A percentile compares a stretch with the other conserved stretches of the same genome.
Evolutionary conservation across 2,329 filamentous ascomycete species (phyloP).

Genomic region (Capronia coronata): DNA sequence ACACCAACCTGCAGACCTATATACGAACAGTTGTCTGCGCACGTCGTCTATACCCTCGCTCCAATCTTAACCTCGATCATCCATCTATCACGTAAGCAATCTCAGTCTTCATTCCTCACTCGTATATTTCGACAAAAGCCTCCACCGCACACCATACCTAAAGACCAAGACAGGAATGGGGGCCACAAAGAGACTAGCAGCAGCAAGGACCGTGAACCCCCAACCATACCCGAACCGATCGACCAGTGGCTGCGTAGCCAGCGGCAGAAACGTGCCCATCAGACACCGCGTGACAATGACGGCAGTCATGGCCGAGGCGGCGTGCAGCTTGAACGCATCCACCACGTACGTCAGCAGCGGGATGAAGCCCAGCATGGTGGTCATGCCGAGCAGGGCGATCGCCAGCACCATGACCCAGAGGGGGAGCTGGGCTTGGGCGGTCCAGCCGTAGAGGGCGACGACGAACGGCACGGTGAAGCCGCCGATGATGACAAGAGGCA

Average conservation of each 20-base stretch:
- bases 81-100: too few species aligned
- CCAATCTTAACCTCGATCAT: too few species aligned
- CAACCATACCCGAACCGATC: constrained; percentile 25
- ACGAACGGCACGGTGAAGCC: constrained; percentile 32
- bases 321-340: constrained; percentile 28
- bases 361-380: constrained; percentile 22
- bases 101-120: constrained; percentile 12
- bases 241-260: constrained; percentile 24
- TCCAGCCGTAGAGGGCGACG: constrained; percentile 26
- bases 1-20: too few species aligned
- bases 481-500: constrained; percentile 45
- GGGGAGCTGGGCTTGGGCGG: constrained; percentile 16
- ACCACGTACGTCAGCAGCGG: constrained; percentile 28
- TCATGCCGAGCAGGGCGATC: constrained; percentile 17
- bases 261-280: constrained; percentile 28
- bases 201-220: constrained; percentile 26
- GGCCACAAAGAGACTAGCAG: constrained; percentile 15
- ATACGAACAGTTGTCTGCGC: too few species aligned
- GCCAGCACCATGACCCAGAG: constrained; percentile 16
- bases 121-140: constrained; percentile 23
- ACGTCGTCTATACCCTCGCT: too few species aligned
- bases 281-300: constrained; percentile 26
- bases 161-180: constrained; percentile 25
- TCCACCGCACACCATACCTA: constrained; percentile 21
- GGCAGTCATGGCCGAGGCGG: constrained; percentile 40